Conservation (phyloP, 1,284 basidiomycete genomes). For the Cutaneotrichosporon curvatum region DNA sequence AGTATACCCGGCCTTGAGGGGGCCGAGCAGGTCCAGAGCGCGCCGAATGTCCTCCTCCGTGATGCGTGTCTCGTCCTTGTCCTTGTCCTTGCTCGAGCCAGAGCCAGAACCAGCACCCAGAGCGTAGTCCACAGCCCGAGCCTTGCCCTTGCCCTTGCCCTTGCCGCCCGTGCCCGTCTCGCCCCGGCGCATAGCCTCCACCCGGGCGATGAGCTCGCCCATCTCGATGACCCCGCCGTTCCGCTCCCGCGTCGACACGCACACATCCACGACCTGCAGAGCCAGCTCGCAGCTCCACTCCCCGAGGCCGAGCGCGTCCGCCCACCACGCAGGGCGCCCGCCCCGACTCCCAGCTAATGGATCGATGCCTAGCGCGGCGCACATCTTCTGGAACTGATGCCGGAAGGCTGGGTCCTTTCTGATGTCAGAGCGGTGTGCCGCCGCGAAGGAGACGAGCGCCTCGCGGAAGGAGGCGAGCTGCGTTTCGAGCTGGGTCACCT, state of each 20-base stretch:
- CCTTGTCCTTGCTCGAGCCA: background rate
- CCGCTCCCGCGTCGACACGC: conserved; percentile 74
- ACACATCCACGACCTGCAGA: conserved; percentile 95
- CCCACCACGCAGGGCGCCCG: conserved; percentile 62
- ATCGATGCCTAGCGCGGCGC: conserved; percentile 87
- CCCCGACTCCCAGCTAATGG: conserved; percentile 54
- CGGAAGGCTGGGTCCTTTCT: conserved; percentile 78
- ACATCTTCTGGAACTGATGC: conserved; percentile 93
- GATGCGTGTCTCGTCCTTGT: conserved; percentile 25
- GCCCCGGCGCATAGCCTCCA: conserved; percentile 59
- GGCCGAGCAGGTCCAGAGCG: conserved; percentile 79
- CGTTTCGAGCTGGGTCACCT: conserved; percentile 68
- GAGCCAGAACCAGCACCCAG: too few relatives aligned
- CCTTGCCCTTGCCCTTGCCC: too few relatives aligned
- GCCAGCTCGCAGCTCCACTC: conserved; percentile 96
- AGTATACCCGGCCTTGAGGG: conserved; percentile 83
- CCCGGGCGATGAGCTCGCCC: conserved; percentile 70
- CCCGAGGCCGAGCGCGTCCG: conserved; percentile 70
- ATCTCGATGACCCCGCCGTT: conserved; percentile 92
- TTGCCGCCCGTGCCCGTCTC: background rate
- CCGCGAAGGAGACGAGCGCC: conserved; percentile 72
- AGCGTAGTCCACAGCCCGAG: background rate
- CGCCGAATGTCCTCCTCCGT: conserved; percentile 78
- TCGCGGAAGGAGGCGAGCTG: conserved; percentile 80
- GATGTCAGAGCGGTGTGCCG: conserved; percentile 77